Base-by-base conservation (phyloP, 805 yeast genomes). In the Lachancea nothofagi region DNA sequence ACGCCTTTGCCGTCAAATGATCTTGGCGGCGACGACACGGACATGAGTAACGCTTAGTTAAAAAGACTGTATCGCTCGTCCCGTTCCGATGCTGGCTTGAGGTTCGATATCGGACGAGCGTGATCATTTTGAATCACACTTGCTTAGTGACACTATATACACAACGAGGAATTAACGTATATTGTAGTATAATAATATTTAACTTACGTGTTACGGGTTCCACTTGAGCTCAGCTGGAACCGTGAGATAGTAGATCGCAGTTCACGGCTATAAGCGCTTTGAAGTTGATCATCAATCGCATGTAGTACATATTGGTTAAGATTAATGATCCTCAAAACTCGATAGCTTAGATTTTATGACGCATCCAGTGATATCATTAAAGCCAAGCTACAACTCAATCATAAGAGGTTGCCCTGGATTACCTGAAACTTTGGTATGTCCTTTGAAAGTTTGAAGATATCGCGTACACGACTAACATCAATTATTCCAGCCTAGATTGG, bases 361-460 rank as follows among this genome's bases (percentile, higher is more conserved):
- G 10, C 47, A 49, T 32, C 67, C 67, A 4, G 54, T 60, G 2
- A 53, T 62, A 29, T 58, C 66, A 0, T 31, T 79, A 34, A 73
- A 72, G 38, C 74, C 81, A 3, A 69, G 77, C 27, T 73, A 72
- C 33, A 64, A 67, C 21, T 66, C 76, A n/a, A 61, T 75, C 0
- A 75, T 80, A 2, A 62, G 70, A 36, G 87, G 87, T 2, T 77
- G 83, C 57, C 85, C 86, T 0, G 87, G 87, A 0, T 76, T 80
- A 1, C 76, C 80, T 1, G 70, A 77, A 37, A 77, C 75, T 2
- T 58, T 69, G 35, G 72, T 31, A 53, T 67, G 21, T 65, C 5
- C 20, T 19, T 8, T 32, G 26, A 7, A 18, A n/a, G n/a, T n/a
- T n/a, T n/a, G n/a, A n/a, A n/a, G n/a, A n/a, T n/a, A n/a, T n/a